Percentiles rank a stretch among this genome's conserved stretches.
Conservation (phyloP, 176 grass and related monocot species). For the Zoysia pacifica region DNA sequence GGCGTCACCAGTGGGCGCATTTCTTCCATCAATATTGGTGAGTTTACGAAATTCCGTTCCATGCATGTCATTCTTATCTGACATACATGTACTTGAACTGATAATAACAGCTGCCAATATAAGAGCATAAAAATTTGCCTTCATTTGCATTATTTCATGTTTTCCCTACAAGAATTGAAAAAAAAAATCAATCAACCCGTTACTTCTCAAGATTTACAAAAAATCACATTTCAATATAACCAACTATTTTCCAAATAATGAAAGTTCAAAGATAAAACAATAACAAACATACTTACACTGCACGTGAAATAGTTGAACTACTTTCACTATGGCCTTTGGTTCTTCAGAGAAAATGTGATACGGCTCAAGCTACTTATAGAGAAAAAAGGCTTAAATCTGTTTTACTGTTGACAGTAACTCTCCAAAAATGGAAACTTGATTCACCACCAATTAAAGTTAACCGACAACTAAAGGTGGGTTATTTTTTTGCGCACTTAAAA, state of each 20-base stretch:
- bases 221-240: too few relatives aligned
- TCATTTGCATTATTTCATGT: background rate
- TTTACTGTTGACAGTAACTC: constrained; percentile 22
- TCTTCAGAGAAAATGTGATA: background rate
- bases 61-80: constrained; percentile 1
- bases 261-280: background rate
- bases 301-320: background rate
- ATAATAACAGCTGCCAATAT: background rate
- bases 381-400: background rate
- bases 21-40: constrained; percentile 32
- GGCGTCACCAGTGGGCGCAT: constrained; percentile 8
- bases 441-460: constrained; percentile 29
- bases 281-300: constrained; percentile 11
- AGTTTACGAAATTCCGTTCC: constrained; percentile 21
- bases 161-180: background rate
- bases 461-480: constrained; percentile 22
- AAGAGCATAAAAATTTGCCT: background rate
- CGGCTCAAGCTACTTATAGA: constrained; percentile 31
- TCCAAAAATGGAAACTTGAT: background rate
- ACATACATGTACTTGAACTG: background rate
- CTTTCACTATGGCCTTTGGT: background rate
- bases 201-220: background rate
- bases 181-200: background rate
- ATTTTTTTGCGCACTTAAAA: background rate
- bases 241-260: background rate